Percentiles rank a stretch among this genome's conserved stretches.
Evolutionary conservation across 2,329 filamentous ascomycete genomes (phyloP).

Genomic region (Curvularia sp.): DNA sequence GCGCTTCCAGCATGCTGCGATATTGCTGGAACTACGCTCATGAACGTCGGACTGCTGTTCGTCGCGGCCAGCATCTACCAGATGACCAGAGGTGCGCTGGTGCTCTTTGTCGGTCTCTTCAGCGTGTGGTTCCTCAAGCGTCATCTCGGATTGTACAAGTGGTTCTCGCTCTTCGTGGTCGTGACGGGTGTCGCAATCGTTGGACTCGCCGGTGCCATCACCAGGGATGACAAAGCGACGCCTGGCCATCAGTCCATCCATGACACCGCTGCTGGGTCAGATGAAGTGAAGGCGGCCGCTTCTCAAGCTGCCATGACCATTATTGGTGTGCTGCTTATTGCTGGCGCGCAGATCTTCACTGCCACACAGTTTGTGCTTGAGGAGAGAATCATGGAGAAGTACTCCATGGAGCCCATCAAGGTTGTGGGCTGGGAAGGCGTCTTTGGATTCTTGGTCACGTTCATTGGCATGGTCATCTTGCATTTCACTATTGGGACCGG

Average conservation of each 20-base stretch:
- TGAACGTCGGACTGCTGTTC: slow-evolving; percentile 94
- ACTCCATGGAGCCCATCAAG: slow-evolving; percentile 81
- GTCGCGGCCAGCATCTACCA: slow-evolving; percentile 97
- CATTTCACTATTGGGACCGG: slow-evolving; percentile 81
- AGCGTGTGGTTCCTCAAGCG: slow-evolving; percentile 88
- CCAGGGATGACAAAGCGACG: slow-evolving; percentile 67
- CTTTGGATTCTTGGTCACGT: slow-evolving; percentile 84
- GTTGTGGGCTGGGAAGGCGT: slow-evolving; percentile 97
- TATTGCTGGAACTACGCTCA: slow-evolving; percentile 92
- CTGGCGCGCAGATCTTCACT: slow-evolving; percentile 94
- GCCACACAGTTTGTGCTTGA: slow-evolving; percentile 96
- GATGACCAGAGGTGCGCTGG: slow-evolving; percentile 94
- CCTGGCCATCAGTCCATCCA: slow-evolving; percentile 37
- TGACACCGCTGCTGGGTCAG: slow-evolving; percentile 39
- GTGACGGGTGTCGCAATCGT: slow-evolving; percentile 88
- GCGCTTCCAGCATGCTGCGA: slow-evolving; percentile 90
- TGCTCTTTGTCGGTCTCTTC: slow-evolving; percentile 94
- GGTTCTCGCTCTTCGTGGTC: slow-evolving; percentile 85
- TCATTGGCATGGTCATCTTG: slow-evolving; percentile 79
- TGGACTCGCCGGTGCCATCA: slow-evolving; percentile 85
- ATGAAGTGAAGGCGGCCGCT: slow-evolving; percentile 48
- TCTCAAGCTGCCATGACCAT: slow-evolving; percentile 72
- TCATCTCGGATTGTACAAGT: slow-evolving; percentile 85
- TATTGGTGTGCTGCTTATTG: slow-evolving; percentile 87
- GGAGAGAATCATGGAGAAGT: slow-evolving; percentile 86